Evolutionary conservation across 2,329 filamentous ascomycete genomes (phyloP), one percentile per base, ranked within the genome.

Genomic region (Fusarium guadeloupense): DNA sequence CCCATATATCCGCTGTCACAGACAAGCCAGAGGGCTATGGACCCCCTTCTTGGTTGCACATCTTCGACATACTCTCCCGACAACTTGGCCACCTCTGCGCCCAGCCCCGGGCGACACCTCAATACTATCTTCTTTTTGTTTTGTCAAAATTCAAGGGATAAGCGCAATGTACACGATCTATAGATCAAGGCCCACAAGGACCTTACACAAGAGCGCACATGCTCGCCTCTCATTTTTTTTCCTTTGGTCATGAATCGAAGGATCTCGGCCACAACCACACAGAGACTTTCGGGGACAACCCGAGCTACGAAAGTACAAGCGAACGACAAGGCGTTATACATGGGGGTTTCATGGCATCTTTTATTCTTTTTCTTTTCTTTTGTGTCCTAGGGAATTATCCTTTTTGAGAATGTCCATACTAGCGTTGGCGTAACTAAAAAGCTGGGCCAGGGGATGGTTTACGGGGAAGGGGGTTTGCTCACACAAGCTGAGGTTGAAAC

Each of bases 361-460:
- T 45, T 42, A 44, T 45, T 16, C 45, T 38, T 17, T 51, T 38
- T 26, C 31, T 58, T 64, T 48, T 62, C 50, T 52, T 26, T 42
- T 60, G 28, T 54, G 30, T 55, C 35, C 45, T 49, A 43, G 50
- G 62, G 54, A 52, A 42, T 21, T 66, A 38, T 62, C 38, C 43
- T 50, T 55, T 46, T 59, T 54, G 50, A 71, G 64, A 69, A 60
- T 71, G 67, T 70, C 45, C 61, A 71, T 64, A 60, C 66, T 67
- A 71, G 68, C 68, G 67, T 70, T 60, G 69, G 69, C 69, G 69
- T 69, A 71, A 61, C 54, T 67, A 68, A 71, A 71, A 71, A 67
- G 55, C 59, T 59, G 62, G 65, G 43, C 48, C 42, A 30, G 43
- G 48, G 42, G 46, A 54, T 45, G 26, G 33, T 35, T 42, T 38